Evolutionary conservation across 495 filamentous ascomycete species (phyloP).

Genomic region (Pyrenula aspistea): DNA sequence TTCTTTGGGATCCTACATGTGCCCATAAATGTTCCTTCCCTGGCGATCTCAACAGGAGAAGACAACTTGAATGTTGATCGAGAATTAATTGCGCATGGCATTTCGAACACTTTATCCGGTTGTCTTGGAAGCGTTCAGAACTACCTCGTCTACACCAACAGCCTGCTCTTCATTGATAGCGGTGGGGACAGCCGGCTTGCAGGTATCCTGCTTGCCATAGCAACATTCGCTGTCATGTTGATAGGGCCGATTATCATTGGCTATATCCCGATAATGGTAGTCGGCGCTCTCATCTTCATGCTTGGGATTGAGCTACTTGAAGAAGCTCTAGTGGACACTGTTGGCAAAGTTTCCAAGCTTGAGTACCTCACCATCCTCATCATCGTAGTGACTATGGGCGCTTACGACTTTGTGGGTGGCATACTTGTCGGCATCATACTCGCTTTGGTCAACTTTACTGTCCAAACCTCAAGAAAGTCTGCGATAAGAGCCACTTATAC

Average conservation of each 20-base stretch:
- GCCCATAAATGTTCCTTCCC: conserved; percentile 90
- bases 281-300: conserved; percentile 86
- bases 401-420: conserved; percentile 89
- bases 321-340: conserved; percentile 80
- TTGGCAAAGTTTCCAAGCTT: conserved; percentile 69
- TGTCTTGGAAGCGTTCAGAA: conserved; percentile 87
- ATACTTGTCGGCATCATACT: conserved; percentile 86
- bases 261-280: conserved; percentile 92
- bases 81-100: conserved; percentile 84
- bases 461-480: conserved; percentile 79
- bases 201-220: conserved; percentile 71
- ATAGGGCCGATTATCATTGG: conserved; percentile 81
- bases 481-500: conserved; percentile 79
- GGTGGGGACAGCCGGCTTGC: conserved; percentile 79
- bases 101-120: conserved; percentile 86
- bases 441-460: conserved; percentile 79
- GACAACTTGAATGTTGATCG: conserved; percentile 84
- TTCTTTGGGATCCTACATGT: conserved; percentile 97
- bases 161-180: conserved; percentile 83
- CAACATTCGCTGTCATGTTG: conserved; percentile 69
- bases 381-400: conserved; percentile 94
- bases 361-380: conserved; percentile 84
- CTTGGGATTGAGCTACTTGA: conserved; percentile 81
- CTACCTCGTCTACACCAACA: conserved; percentile 95
- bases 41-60: conserved; percentile 79